A percentile compares a stretch with the other conserved stretches of the same genome.
Conservation (phyloP, 768 basidiomycete species). For the Boletus insuetus region DNA sequence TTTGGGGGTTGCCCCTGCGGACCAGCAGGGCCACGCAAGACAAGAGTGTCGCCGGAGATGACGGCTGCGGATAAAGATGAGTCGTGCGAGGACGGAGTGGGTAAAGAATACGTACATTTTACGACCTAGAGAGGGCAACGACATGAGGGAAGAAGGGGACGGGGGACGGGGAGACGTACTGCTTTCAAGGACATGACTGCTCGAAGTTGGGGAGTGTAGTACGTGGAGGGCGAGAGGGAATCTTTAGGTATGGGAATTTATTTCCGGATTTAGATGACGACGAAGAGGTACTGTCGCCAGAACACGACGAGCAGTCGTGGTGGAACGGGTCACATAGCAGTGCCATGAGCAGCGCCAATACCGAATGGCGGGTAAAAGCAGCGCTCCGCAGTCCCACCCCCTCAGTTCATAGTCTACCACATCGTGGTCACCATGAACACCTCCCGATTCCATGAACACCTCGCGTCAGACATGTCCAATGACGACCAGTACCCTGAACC, state of each 20-base stretch:
- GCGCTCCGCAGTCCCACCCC: not conserved
- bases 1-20: conserved; percentile 87
- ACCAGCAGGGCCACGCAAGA: conserved; percentile 73
- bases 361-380: conserved; percentile 6
- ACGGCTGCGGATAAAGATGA: conserved; percentile 55
- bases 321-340: not conserved
- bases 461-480: conserved; percentile 16
- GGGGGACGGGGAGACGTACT: conserved; percentile 40
- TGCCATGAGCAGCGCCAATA: conserved; percentile 5
- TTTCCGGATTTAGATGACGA: not conserved
- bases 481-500: conserved; percentile 15
- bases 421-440: conserved; percentile 19
- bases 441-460: conserved; percentile 32
- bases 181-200: conserved; percentile 69
- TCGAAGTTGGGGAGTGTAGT: too few species aligned
- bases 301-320: not conserved
- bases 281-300: not conserved
- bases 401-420: not conserved
- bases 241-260: not conserved
- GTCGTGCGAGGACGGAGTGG: conserved; percentile 1
- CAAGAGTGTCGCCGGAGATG: conserved; percentile 86
- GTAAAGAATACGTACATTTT: conserved; percentile 46
- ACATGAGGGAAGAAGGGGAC: not conserved
- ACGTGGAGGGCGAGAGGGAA: not conserved
- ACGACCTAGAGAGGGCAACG: conserved; percentile 41